Conservation (phyloP, 306 rosid genomes). For the Psophocarpus tetragonolobus region DNA sequence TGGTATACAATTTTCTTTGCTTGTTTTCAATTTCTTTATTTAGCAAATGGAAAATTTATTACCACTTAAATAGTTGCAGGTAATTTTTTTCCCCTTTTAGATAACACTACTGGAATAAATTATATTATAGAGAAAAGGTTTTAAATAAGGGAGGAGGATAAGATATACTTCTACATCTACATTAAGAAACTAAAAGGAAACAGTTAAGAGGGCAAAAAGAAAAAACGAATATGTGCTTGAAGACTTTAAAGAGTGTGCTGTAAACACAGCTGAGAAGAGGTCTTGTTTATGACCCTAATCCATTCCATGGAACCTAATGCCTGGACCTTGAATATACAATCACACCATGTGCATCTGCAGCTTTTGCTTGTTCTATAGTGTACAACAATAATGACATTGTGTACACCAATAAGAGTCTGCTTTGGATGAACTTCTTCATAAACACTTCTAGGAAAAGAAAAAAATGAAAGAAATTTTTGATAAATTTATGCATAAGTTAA, state of each 20-base stretch:
- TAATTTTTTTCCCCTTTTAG: neutral
- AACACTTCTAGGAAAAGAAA: too few species aligned
- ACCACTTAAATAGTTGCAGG: neutral
- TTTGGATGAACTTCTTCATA: too few species aligned
- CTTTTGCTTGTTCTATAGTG: neutral
- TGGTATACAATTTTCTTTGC: constrained; percentile 10
- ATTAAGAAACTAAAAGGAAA: neutral
- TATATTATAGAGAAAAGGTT: neutral
- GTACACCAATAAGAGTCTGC: too few species aligned
- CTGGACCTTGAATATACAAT: too few species aligned
- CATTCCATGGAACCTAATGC: too few species aligned
- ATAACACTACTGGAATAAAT: neutral
- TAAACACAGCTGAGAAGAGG: neutral
- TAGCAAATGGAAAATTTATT: constrained; percentile 9
- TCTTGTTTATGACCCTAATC: neutral
- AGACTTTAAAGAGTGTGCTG: neutral
- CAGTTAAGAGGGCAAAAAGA: neutral
- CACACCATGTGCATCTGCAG: neutral
- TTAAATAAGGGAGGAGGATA: constrained; percentile 25
- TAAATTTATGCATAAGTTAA: too few species aligned
- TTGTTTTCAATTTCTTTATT: neutral
- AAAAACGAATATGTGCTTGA: neutral
- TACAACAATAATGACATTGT: neutral
- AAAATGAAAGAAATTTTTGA: too few species aligned
- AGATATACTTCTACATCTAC: constrained; percentile 5